Evolutionary conservation across 352 stramenopile genomes (phyloP), one percentile per base, ranked within the genome.

Genomic region (Phytophthora syringae): DNA sequence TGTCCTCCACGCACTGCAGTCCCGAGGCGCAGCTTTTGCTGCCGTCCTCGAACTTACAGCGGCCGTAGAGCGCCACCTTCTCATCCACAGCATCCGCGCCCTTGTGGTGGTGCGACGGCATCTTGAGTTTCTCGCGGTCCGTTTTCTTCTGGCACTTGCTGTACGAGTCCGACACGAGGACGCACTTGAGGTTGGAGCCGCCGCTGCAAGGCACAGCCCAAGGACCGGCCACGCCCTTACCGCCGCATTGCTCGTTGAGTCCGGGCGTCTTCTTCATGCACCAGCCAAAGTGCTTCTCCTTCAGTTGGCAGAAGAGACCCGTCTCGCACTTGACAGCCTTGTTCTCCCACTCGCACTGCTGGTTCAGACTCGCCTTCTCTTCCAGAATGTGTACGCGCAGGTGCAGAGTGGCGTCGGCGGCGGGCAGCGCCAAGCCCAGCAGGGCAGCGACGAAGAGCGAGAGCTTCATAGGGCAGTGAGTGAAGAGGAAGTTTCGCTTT

Each of bases 311-410:
- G 44, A 64, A 64, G 47, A 78, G 50, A 11, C 56, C 60, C 4
- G 42, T 60, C 12, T 78, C 58, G 30, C 71, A 78, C n/a, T 56
- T 64, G 21, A 67, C 47, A 24, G 65, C 66, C 40, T 64, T 70
- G 56, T 75, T 40, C 30, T 66, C 52, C 70, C 70, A 75, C 56
- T 67, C 43, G 53, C 70, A 78, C 52, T 75, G 65, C 43, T 71
- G 32, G 54, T 65, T 54, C 12, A 76, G 48, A 11, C 28, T 45
- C 30, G 50, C 59, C 48, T 58, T 54, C 45, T 74, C 47, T 30
- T 13, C 67, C 49, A 58, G 25, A 20, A 77, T 70, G 34, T 74
- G 59, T 45, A 77, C 64, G 21, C 69, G 69, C 22, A 77, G 52
- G 37, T 50, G 64, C 21, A 53, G 20, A 22, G 34, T 63, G 6